Conservation (phyloP, 768 basidiomycete genomes). For the Psilocybe cubensis region DNA sequence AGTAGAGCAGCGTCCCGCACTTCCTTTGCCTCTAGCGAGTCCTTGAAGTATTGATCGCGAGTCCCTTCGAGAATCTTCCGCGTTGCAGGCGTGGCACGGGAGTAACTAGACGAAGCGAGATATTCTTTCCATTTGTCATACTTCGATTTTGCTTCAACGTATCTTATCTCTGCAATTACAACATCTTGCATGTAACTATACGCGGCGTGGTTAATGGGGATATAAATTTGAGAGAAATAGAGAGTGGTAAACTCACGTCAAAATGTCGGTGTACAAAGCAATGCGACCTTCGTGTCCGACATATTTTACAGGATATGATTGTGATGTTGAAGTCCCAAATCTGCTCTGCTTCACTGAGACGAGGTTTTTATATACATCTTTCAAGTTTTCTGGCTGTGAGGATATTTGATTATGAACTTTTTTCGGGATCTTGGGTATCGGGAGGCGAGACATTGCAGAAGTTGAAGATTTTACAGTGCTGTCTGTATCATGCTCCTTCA, state of each 20-base stretch:
- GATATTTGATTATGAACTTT: not conserved
- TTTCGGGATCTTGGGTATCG: not conserved
- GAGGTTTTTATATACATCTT: not conserved
- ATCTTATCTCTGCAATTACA: slow-evolving; percentile 28
- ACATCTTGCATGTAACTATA: slow-evolving; percentile 31
- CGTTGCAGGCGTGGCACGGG: slow-evolving; percentile 28
- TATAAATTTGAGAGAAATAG: not conserved
- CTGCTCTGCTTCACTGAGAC: not conserved
- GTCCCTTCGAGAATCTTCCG: slow-evolving; percentile 29
- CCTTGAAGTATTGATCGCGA: slow-evolving; percentile 18
- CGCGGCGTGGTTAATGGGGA: slow-evolving; percentile 1
- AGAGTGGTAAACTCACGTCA: not conserved
- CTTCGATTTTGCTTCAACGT: slow-evolving; percentile 21
- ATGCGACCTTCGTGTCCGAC: not conserved
- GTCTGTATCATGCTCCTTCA: not conserved
- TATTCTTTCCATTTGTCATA: slow-evolving; percentile 33
- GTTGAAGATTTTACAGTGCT: not conserved
- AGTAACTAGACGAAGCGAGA: slow-evolving; percentile 30
- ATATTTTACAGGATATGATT: not conserved
- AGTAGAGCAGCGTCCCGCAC: slow-evolving; percentile 24
- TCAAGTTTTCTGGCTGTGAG: not conserved
- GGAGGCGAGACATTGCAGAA: not conserved
- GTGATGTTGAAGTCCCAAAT: not conserved
- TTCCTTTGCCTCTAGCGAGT: slow-evolving; percentile 19
- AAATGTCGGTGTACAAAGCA: not conserved